These are phyloP conservation scores for Pythium plurisporium DNA, from an alignment of 352 stramenopile genomes.

Conservation along the genomic window DNA sequence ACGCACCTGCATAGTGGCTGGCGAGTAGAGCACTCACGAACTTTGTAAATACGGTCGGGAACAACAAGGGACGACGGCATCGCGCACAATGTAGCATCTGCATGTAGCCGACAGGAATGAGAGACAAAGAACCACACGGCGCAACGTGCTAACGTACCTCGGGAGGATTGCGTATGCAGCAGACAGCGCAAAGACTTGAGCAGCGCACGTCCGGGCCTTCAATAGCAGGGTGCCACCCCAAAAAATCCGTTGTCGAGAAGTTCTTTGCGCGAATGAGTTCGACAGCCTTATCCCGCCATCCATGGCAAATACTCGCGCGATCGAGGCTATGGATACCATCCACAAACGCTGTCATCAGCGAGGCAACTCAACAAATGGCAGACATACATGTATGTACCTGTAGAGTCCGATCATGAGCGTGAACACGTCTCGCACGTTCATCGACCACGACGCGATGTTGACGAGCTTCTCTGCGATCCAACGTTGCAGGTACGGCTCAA, in stretches of 20 bases:
- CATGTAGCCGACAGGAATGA: not conserved
- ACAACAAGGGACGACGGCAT: conserved; percentile 58
- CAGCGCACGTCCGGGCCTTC: conserved; percentile 67
- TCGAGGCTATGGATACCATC: conserved; percentile 39
- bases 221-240: conserved; percentile 77
- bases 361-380: not conserved
- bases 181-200: conserved; percentile 69
- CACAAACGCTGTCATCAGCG: not conserved
- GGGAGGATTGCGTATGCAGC: conserved; percentile 69
- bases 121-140: not conserved
- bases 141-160: conserved; percentile 24
- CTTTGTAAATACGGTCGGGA: conserved; percentile 74
- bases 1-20: conserved; percentile 68
- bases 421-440: conserved; percentile 72
- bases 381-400: conserved; percentile 39
- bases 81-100: conserved; percentile 33
- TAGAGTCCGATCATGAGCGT: conserved; percentile 76
- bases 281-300: conserved; percentile 43
- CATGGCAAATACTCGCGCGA: conserved; percentile 54
- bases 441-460: conserved; percentile 31
- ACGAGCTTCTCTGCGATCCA: conserved; percentile 76
- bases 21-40: conserved; percentile 69
- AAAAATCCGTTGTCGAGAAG: conserved; percentile 64
- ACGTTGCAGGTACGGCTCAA: conserved; percentile 59
- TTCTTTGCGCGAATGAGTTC: conserved; percentile 57